Evolutionary conservation across 495 filamentous ascomycete genomes (phyloP).

Genomic region (Beverwykella pulmonaria): DNA sequence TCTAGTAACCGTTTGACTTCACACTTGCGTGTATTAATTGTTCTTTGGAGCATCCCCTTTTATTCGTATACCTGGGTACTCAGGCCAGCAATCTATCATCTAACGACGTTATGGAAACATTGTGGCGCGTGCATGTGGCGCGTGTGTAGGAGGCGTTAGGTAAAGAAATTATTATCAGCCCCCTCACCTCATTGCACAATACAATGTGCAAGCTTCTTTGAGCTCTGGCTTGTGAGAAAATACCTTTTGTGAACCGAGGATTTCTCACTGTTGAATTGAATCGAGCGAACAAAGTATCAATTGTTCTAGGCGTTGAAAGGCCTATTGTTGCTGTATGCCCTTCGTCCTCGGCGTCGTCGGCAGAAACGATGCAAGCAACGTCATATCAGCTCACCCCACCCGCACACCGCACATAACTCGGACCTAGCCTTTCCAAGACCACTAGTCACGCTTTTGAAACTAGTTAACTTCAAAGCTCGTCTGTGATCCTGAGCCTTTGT

Average conservation of each 20-base stretch:
- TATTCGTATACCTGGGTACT: neutral
- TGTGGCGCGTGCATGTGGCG: neutral
- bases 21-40: neutral
- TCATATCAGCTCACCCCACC: constrained; percentile 3
- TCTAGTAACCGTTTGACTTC: neutral
- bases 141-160: constrained; percentile 16
- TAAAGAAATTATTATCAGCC: neutral
- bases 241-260: too few species aligned
- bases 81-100: neutral
- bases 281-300: neutral
- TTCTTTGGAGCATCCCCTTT: neutral
- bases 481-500: too few species aligned
- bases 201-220: too few species aligned
- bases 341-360: neutral
- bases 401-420: neutral
- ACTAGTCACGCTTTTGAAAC: constrained; percentile 15
- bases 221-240: too few species aligned
- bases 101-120: constrained; percentile 14
- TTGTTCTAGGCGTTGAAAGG: too few species aligned
- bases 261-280: neutral
- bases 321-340: neutral
- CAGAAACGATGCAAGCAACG: neutral
- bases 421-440: neutral
- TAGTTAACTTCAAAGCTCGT: neutral
- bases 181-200: neutral